These are phyloP conservation scores for Blumeria graminis DNA, from an alignment of 2,329 filamentous ascomycete genomes.

Conservation along the genomic window DNA sequence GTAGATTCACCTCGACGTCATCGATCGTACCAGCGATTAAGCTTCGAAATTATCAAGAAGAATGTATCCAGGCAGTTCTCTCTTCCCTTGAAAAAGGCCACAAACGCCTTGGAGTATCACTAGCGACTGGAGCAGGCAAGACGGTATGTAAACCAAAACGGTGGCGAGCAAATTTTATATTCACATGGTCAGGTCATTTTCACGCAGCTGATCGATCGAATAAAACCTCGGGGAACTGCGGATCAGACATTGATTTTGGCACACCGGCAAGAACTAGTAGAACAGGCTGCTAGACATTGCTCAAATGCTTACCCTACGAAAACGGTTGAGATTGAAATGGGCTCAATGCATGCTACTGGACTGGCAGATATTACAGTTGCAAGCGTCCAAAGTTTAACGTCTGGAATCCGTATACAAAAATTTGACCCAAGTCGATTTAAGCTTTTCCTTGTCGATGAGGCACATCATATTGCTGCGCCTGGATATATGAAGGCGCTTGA, in stretches of 20 bases:
- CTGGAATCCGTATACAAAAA: slow-evolving; percentile 51
- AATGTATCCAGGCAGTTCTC: slow-evolving; percentile 68
- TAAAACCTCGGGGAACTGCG: slow-evolving; percentile 30
- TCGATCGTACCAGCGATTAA: slow-evolving; percentile 19
- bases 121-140: slow-evolving; percentile 76
- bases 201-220: slow-evolving; percentile 70
- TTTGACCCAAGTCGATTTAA: slow-evolving; percentile 67
- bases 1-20: slow-evolving; percentile 5
- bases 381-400: slow-evolving; percentile 65
- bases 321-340: slow-evolving; percentile 81
- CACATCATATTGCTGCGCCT: slow-evolving; percentile 79
- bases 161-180: neutral
- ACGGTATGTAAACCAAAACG: slow-evolving; percentile 22
- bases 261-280: slow-evolving; percentile 77
- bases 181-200: slow-evolving; percentile 50
- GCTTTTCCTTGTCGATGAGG: slow-evolving; percentile 81
- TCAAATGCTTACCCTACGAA: slow-evolving; percentile 55
- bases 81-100: slow-evolving; percentile 43
- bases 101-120: slow-evolving; percentile 58
- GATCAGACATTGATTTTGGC: slow-evolving; percentile 74
- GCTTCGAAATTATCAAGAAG: slow-evolving; percentile 69
- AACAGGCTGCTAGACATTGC: slow-evolving; percentile 80
- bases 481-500: slow-evolving; percentile 51
- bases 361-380: slow-evolving; percentile 80
- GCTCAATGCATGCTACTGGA: slow-evolving; percentile 48